These are phyloP conservation scores for Rutidosis leptorrhynchoides DNA, from an alignment of 129 eudicot species.

Conservation along the genomic window DNA sequence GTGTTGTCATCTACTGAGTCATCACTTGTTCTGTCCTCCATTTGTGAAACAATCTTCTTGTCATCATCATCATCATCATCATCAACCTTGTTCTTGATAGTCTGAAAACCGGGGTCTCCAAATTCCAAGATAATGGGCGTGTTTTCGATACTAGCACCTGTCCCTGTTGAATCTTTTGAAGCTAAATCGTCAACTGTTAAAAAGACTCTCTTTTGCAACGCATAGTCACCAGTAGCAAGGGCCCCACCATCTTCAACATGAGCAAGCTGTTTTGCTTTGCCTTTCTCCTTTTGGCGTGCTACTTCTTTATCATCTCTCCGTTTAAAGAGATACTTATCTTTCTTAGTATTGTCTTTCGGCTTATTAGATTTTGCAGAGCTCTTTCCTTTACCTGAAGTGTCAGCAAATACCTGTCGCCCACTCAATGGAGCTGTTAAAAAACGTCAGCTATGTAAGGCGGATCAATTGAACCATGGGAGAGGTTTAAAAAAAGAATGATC, in stretches of 20 bases:
- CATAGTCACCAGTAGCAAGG: constrained; percentile 35
- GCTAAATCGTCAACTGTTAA: constrained; percentile 25
- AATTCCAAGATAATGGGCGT: constrained; percentile 6
- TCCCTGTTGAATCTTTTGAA: constrained; percentile 18
- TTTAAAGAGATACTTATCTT: constrained; percentile 73
- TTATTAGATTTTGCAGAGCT: constrained; percentile 48
- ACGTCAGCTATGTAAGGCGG: constrained; percentile 13
- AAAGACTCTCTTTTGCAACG: constrained; percentile 46
- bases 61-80: too few species aligned
- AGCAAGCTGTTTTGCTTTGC: constrained; percentile 33
- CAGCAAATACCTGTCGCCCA: constrained; percentile 79
- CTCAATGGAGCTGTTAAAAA: constrained; percentile 76
- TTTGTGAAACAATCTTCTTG: constrained; percentile 22
- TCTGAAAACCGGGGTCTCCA: constrained; percentile 20
- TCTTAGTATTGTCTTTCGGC: constrained; percentile 62
- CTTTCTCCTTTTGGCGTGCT: constrained; percentile 26
- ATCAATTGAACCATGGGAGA: constrained; percentile 2
- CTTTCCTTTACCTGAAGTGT: constrained; percentile 71
- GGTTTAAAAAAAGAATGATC: neutral
- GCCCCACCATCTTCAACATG: constrained; percentile 35
- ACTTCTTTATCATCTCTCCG: constrained; percentile 59
- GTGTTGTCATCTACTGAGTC: constrained; percentile 31
- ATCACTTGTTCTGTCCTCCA: constrained; percentile 10
- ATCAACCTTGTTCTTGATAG: constrained; percentile 27
- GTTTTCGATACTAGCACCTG: constrained; percentile 28